These are phyloP conservation scores for Tetrapisispora taiwanensis DNA, from an alignment of 805 yeast genomes.

Conservation along the genomic window DNA sequence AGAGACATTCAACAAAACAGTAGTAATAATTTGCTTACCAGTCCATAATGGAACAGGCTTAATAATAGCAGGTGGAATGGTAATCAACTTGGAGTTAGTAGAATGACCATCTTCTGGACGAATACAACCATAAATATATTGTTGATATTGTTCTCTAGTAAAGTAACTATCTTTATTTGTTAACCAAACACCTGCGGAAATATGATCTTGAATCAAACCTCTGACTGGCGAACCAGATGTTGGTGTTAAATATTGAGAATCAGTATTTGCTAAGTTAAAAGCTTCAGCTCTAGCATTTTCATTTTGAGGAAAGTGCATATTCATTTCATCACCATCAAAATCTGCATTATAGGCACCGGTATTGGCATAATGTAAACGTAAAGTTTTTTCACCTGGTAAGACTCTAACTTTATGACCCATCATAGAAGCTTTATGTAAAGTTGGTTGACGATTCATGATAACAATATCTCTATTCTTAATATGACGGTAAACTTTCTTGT, in stretches of 20 bases:
- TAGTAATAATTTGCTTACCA: conserved; percentile 92
- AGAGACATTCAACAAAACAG: conserved; percentile 79
- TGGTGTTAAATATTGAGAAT: conserved; percentile 94
- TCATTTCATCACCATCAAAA: conserved; percentile 99
- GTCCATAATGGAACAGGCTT: conserved; percentile 94
- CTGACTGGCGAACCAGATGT: conserved; percentile 97
- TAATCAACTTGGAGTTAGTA: conserved; percentile 51
- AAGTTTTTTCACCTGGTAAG: conserved; percentile 92
- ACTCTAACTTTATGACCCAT: conserved; percentile 99
- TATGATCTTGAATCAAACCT: conserved; percentile 98
- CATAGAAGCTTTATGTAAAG: conserved; percentile 98
- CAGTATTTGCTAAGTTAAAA: conserved; percentile 87
- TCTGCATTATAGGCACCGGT: conserved; percentile 99
- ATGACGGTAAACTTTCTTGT: conserved; percentile 91
- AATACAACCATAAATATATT: conserved; percentile 83
- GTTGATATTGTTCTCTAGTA: conserved; percentile 86
- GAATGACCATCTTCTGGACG: conserved; percentile 98
- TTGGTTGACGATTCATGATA: conserved; percentile 97
- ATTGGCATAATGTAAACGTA: conserved; percentile 94
- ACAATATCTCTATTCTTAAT: conserved; percentile 92
- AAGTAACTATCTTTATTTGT: conserved; percentile 88
- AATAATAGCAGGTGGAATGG: conserved; percentile 80
- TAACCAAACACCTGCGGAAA: conserved; percentile 97
- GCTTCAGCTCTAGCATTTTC: conserved; percentile 97
- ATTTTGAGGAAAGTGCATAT: conserved; percentile 97